Evolutionary conservation across 352 stramenopile genomes (phyloP).

Genomic region (Pythium biforme): DNA sequence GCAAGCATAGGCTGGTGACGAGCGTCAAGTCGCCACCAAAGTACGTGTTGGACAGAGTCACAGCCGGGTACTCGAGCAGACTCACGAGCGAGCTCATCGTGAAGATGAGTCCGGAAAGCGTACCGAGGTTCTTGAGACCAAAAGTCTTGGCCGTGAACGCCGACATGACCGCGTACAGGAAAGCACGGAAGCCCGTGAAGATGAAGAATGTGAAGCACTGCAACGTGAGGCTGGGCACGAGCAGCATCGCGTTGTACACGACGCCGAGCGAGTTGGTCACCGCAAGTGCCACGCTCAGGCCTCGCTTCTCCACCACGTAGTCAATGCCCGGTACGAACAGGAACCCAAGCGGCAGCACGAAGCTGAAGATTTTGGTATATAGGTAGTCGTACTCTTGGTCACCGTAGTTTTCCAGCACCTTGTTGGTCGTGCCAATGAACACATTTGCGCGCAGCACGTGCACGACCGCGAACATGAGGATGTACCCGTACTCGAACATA

Average conservation of each 20-base stretch:
- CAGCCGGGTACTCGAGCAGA: conserved; percentile 75
- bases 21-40: conserved; percentile 56
- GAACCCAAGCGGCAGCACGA: conserved; percentile 81
- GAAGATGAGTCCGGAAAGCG: conserved; percentile 82
- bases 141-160: conserved; percentile 87
- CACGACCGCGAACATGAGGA: conserved; percentile 65
- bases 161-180: conserved; percentile 86
- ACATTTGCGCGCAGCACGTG: conserved; percentile 79
- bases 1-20: conserved; percentile 52
- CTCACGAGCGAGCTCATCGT: conserved; percentile 71
- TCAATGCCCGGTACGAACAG: conserved; percentile 85
- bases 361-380: conserved; percentile 87
- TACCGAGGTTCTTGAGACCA: conserved; percentile 81
- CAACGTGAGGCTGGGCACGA: conserved; percentile 61
- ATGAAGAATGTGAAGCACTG: conserved; percentile 76
- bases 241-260: conserved; percentile 67
- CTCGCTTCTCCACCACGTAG: conserved; percentile 70
- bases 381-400: conserved; percentile 58
- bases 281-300: conserved; percentile 60
- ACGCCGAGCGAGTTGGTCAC: conserved; percentile 75
- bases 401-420: conserved; percentile 81
- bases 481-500: conserved; percentile 80
- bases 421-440: conserved; percentile 87
- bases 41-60: conserved; percentile 65
- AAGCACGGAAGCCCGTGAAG: conserved; percentile 83